These are phyloP conservation scores for Malassezia caprae DNA, from an alignment of 1,284 basidiomycete genomes.

Conservation along the genomic window DNA sequence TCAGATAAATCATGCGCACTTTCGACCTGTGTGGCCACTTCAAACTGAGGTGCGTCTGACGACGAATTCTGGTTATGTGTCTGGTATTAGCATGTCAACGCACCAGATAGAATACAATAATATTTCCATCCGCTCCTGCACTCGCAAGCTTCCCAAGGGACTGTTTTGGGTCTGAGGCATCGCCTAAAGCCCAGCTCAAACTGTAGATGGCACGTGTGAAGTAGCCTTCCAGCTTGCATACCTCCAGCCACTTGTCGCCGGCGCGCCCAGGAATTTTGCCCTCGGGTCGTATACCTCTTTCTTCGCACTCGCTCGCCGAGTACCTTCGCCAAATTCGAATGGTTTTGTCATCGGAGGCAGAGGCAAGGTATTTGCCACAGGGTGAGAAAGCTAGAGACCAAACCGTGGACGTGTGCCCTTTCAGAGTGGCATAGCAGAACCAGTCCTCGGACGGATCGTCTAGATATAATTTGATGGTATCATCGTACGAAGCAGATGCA, in stretches of 20 bases:
- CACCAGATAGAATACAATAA: constrained; percentile 63
- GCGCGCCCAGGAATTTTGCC: constrained; percentile 34
- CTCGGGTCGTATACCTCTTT: constrained; percentile 29
- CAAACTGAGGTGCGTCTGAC: not conserved
- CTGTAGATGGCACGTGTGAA: constrained; percentile 70
- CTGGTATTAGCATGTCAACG: constrained; percentile 19
- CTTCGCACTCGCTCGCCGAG: constrained; percentile 35
- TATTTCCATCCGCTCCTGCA: constrained; percentile 64
- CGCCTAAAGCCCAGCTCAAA: constrained; percentile 59
- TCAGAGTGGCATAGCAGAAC: constrained; percentile 73
- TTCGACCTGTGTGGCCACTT: constrained; percentile 43
- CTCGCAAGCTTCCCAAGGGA: constrained; percentile 63
- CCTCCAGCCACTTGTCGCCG: constrained; percentile 49
- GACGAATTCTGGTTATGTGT: not conserved
- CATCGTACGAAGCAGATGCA: constrained; percentile 92
- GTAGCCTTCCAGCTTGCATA: constrained; percentile 40
- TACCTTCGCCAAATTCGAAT: constrained; percentile 53
- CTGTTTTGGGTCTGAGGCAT: constrained; percentile 18
- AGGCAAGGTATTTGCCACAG: constrained; percentile 70
- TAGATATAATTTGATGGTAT: constrained; percentile 83
- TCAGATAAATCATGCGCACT: constrained; percentile 64
- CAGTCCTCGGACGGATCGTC: constrained; percentile 93
- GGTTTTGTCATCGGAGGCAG: constrained; percentile 66
- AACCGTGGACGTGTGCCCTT: constrained; percentile 69
- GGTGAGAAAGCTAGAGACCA: constrained; percentile 77